Evolutionary conservation across 352 stramenopile species (phyloP), one percentile per base, ranked within the genome.

Genomic region (Thalassiosira allenii): DNA sequence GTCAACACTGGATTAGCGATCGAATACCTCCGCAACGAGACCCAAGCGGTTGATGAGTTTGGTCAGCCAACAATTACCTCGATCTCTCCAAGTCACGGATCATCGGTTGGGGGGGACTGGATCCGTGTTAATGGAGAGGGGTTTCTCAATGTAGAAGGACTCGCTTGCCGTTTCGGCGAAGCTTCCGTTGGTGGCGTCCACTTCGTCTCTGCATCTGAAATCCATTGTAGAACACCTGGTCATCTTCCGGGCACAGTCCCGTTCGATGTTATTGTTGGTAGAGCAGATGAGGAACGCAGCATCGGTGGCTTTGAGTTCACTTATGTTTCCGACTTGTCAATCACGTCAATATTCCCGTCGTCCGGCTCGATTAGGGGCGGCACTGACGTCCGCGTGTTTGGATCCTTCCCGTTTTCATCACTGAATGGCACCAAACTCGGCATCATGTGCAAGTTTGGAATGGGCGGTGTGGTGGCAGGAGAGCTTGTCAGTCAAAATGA

Each of bases 401-500:
- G 83, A 11, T 79, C 56, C 6, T 88, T 90, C 51, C 65, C 75
- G 1, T 51, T 37, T 20, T 66, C 57, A 53, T 53, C 34, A 17
- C 47, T 71, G 27, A 3, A 64, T 68, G 34, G 8, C 20, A 29
- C 20, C 22, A 14, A 79, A 58, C 4, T 57, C 17, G 47, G 51
- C 4, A 66, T 80, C 23, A 66, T 47, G 14, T 90, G 83, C 51
- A 87, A 76, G 54, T 90, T 90, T 78, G 83, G 83, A 53, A 70
- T 62, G 37, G 33, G 37, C 64, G 74, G 66, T 25, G 51, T 81
- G 44, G 73, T 84, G 33, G 17, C 9, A 23, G 79, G 63, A 47
- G 27, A 75, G 12, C 29, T 78, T 20, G 23, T 83, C 12, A 76
- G 51, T 57, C 78, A 85, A 65, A 84, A 87, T 41, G 54, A 79